These are phyloP conservation scores for Prorocentrum cordatum DNA, from an alignment of 169 alveolate genomes.

Conservation along the genomic window DNA sequence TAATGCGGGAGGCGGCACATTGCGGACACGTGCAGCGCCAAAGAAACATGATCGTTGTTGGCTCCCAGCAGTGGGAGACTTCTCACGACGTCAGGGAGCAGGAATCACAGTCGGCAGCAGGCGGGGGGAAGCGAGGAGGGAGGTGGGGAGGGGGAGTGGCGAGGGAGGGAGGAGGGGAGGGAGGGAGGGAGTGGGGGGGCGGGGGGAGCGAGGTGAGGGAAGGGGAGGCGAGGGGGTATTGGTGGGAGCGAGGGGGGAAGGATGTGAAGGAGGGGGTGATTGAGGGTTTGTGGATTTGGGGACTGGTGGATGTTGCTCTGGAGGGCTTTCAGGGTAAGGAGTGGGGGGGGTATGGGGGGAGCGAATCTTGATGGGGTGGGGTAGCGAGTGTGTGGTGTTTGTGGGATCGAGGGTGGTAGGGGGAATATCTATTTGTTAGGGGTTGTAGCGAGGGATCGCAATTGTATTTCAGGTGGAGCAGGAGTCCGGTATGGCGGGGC, in stretches of 20 bases:
- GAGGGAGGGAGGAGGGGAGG: neutral
- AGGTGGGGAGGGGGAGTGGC: neutral
- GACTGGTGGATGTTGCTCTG: too few species aligned
- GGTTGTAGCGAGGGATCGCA: too few species aligned
- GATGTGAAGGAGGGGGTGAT: neutral
- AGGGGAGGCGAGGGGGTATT: neutral
- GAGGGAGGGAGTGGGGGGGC: neutral
- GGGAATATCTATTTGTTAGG: too few species aligned
- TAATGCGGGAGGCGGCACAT: neutral
- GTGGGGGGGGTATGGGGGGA: too few species aligned
- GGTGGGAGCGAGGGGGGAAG: neutral
- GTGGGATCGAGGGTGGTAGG: too few species aligned
- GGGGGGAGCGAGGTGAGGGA: neutral
- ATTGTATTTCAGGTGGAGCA: too few species aligned
- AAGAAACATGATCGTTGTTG: neutral
- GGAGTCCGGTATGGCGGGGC: too few species aligned
- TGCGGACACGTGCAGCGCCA: neutral
- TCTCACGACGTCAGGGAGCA: neutral
- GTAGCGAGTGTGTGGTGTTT: too few species aligned
- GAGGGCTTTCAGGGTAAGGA: too few species aligned
- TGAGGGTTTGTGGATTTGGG: too few species aligned
- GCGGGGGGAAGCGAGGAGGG: neutral
- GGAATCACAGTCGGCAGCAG: neutral
- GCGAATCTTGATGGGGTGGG: too few species aligned
- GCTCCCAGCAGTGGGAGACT: neutral